Conservation (phyloP, 805 yeast genomes). For the Schwanniomyces occidentalis region DNA sequence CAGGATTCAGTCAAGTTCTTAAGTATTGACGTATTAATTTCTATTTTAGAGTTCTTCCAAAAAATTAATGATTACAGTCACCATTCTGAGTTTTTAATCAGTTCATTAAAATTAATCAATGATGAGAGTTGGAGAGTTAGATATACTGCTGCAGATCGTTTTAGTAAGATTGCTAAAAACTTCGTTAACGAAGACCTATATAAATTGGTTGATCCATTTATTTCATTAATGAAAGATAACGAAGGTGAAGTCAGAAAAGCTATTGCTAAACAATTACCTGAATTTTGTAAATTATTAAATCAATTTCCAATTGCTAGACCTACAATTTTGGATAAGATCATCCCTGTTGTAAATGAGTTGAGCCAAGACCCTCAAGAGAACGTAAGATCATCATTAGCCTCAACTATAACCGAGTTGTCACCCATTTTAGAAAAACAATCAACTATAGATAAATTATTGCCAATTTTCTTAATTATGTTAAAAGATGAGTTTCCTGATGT, state of each 20-base stretch:
- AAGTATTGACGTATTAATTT: slow-evolving; percentile 81
- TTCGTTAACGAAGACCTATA: slow-evolving; percentile 59
- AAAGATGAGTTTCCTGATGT: slow-evolving; percentile 98
- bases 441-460: slow-evolving; percentile 79
- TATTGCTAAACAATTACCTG: slow-evolving; percentile 86
- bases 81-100: slow-evolving; percentile 60
- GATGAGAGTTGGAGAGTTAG: slow-evolving; percentile 99
- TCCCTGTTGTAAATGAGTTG: slow-evolving; percentile 81
- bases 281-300: slow-evolving; percentile 55
- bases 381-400: slow-evolving; percentile 90
- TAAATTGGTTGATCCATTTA: slow-evolving; percentile 69
- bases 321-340: slow-evolving; percentile 63
- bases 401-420: slow-evolving; percentile 82
- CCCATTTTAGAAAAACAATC: slow-evolving; percentile 82
- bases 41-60: slow-evolving; percentile 72
- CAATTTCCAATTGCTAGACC: slow-evolving; percentile 36
- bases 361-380: slow-evolving; percentile 90
- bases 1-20: slow-evolving; percentile 95
- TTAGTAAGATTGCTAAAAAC: slow-evolving; percentile 67
- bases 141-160: slow-evolving; percentile 96
- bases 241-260: slow-evolving; percentile 98
- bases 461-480: slow-evolving; percentile 87
- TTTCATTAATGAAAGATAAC: slow-evolving; percentile 78
- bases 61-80: slow-evolving; percentile 56
- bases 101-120: slow-evolving; percentile 68